A percentile compares a stretch with the other conserved stretches of the same genome.
Conservation (phyloP, 768 basidiomycete genomes). For the Leccinum variicolor region DNA sequence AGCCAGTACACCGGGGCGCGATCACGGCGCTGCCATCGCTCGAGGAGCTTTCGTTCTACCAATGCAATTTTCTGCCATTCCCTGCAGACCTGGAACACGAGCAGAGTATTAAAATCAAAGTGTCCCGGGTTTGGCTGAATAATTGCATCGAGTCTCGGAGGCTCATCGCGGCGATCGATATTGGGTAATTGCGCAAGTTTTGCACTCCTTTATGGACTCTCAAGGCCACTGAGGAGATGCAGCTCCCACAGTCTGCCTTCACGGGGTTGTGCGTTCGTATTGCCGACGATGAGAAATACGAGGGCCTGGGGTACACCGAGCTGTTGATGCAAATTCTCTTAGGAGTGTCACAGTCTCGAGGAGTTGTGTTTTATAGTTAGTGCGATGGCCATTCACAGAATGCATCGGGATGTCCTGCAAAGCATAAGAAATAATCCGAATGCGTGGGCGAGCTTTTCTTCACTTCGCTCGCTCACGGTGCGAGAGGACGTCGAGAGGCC, state of each 20-base stretch:
- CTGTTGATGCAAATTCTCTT: neutral
- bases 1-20: constrained; percentile 10
- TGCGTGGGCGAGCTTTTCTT: neutral
- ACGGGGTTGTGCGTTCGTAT: neutral
- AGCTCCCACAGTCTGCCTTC: neutral
- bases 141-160: neutral
- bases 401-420: neutral
- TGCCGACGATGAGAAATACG: neutral
- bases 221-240: neutral
- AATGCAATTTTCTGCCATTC: neutral
- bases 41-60: constrained; percentile 13
- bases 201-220: neutral
- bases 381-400: neutral
- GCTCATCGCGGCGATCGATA: neutral
- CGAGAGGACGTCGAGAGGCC: neutral
- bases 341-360: too few relatives aligned
- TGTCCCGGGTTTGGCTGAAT: neutral
- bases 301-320: neutral
- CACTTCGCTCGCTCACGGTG: neutral
- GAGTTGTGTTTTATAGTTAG: neutral
- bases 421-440: neutral
- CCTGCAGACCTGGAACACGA: neutral
- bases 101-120: neutral
- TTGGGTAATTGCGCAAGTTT: neutral
- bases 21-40: constrained; percentile 13